These are phyloP conservation scores for Lablab purpureus DNA, from an alignment of 306 rosid species.

Conservation along the genomic window DNA sequence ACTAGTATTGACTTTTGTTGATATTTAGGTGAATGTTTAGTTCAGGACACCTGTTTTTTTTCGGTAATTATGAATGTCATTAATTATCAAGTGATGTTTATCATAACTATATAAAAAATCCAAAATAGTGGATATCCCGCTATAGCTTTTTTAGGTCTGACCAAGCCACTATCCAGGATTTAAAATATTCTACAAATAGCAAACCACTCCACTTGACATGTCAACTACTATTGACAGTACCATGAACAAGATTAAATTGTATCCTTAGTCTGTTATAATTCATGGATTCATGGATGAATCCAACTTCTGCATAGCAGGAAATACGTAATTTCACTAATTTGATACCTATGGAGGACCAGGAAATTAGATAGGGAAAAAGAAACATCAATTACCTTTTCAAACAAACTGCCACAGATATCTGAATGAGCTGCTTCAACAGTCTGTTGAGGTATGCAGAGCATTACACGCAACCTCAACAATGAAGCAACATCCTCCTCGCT, in stretches of 20 bases:
- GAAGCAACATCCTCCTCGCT: conserved; percentile 81
- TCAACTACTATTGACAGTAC: neutral
- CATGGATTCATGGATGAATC: conserved; percentile 9
- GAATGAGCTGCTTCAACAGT: conserved; percentile 90
- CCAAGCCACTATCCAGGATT: too few relatives aligned
- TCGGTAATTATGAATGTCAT: too few relatives aligned
- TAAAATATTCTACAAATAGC: neutral
- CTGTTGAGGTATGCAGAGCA: conserved; percentile 92
- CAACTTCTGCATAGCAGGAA: conserved; percentile 33
- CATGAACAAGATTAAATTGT: conserved; percentile 20
- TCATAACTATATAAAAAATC: too few relatives aligned
- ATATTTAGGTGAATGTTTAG: too few relatives aligned
- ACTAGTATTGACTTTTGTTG: neutral
- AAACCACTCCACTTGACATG: conserved; percentile 31
- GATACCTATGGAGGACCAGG: conserved; percentile 17
- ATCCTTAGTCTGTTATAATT: neutral
- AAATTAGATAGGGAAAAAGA: conserved; percentile 24
- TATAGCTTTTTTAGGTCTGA: too few relatives aligned
- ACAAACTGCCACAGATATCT: conserved; percentile 95
- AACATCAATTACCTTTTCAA: conserved; percentile 75
- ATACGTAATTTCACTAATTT: conserved; percentile 23
- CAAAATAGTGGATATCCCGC: too few relatives aligned
- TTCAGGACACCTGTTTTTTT: too few relatives aligned
- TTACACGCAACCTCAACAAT: conserved; percentile 85
- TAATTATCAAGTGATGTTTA: too few relatives aligned